These are phyloP conservation scores for Epichloe typhina DNA, from an alignment of 2,329 filamentous ascomycete genomes.

Conservation along the genomic window DNA sequence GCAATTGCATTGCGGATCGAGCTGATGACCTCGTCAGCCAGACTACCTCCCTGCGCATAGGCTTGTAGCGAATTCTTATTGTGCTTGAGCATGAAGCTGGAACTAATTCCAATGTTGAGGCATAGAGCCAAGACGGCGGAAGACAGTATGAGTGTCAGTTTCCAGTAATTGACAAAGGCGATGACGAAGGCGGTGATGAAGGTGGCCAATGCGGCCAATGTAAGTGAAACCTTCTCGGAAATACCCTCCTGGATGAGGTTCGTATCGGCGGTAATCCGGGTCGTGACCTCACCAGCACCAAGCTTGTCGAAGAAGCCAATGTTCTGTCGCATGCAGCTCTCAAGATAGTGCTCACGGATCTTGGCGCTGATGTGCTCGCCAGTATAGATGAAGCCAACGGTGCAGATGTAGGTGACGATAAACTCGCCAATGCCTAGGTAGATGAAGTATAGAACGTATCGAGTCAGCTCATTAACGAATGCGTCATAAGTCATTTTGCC, in stretches of 20 bases:
- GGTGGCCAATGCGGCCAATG: conserved; percentile 61
- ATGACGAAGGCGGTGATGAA: conserved; percentile 86
- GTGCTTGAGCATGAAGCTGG: conserved; percentile 64
- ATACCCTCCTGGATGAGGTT: conserved; percentile 91
- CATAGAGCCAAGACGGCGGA: conserved; percentile 72
- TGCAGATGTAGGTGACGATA: conserved; percentile 62
- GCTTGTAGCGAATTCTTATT: conserved; percentile 66
- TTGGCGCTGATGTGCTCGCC: conserved; percentile 69
- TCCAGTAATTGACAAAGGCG: conserved; percentile 85
- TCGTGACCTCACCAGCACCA: conserved; percentile 85
- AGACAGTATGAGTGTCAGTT: conserved; percentile 74
- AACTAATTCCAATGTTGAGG: conserved; percentile 62
- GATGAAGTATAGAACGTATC: conserved; percentile 67
- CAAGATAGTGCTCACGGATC: conserved; percentile 71
- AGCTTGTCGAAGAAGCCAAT: conserved; percentile 90
- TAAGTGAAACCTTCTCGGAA: conserved; percentile 75
- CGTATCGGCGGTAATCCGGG: conserved; percentile 85
- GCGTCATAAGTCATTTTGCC: conserved; percentile 31
- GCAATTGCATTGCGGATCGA: conserved; percentile 86
- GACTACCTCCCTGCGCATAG: conserved; percentile 72
- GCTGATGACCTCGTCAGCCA: conserved; percentile 89
- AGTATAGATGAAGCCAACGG: conserved; percentile 80
- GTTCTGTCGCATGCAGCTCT: conserved; percentile 74
- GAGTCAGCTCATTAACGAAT: conserved; percentile 47
- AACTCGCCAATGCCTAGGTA: conserved; percentile 78